Base-by-base conservation (phyloP, 2,329 filamentous ascomycete genomes). In the Coniochaeta sp. region DNA sequence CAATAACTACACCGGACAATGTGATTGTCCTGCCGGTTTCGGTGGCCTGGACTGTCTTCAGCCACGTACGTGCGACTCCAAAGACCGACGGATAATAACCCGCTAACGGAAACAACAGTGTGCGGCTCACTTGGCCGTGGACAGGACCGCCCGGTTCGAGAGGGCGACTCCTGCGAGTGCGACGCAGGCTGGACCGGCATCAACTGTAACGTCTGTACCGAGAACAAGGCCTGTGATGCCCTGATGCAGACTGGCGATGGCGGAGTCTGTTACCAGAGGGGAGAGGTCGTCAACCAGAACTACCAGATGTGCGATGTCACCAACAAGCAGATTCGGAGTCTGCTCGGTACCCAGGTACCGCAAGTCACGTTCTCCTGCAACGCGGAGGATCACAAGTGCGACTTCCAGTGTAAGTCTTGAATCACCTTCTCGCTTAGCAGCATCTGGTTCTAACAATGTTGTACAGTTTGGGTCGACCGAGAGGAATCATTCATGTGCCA, bases 231-330 rank as follows among this genome's bases (percentile, higher is more conserved):
- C 14, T 99, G 94, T 64, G 83, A 94, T 65, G 85, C 89, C 30
- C 75, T 99, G 69, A 95, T 95, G 85, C 89, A 89, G 4, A 83
- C 86, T 13, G 81, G 81, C 3, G 81, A 89, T 55, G 90, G 86
- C 45, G 94, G 91, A 28, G 85, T 96, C 10, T 99, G 94, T 72
- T 97, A 96, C 67, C 86, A 89, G 63, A 86, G 92, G 59, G 92
- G 92, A 42, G 83, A 95, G 59, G 86, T 95, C 10, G 86, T 97
- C 56, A 91, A 94, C 61, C 84, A 95, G 70, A 99, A 97, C 73
- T 92, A 91, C 71, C 95, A 99, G 71, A 94, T 96, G 74, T 99
- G 94, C 71, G 89, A 95, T 68, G 94, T 99, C 58, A 97, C 91
- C 52, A 99, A 99, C 73, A 82, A 83, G 68, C 94, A 95, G 74